Evolutionary conservation across 306 rosid genomes (phyloP), one percentile per base, ranked within the genome.

Genomic region (Trifolium subterraneum): DNA sequence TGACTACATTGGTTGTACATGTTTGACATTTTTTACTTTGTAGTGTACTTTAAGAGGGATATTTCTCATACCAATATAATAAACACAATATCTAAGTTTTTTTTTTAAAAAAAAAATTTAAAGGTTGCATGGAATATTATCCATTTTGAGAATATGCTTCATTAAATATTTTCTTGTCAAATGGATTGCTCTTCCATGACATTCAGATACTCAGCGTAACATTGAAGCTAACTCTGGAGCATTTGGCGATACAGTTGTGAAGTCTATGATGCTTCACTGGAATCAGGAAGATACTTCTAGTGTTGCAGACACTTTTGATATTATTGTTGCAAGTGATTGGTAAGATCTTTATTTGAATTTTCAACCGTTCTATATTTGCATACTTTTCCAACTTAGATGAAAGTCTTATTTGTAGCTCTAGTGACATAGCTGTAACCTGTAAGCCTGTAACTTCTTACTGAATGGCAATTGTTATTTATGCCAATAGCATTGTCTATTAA

Each of bases 301-400:
- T 77, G 35, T 86, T 29, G 80, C 84, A 47, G 78, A 79, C 71
- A 69, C 80, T 70, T 91, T 88, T 76, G 97, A 94, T 79, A 71
- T 88, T 86, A 83, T 92, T 74, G 77, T 92, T 70, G 94, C 94
- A 42, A 92, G 98, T 81, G 94, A 90, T 82, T 87, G 96, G 96
- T 88, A 60, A 64, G 87, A 71, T 47, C 63, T 50, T 50, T 42
- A 62, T 22, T 81, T 45, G 15, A 73, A 42, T 55, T 78, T 48
- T 16, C 54, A 15, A 36, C 10, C 10, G 10, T 36, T 33, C 39
- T 36, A 36, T 80, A 19, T 48, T 68, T 48, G 18, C 33, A 31
- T 23, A 4, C 58, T n/a, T 84, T 41, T 38, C 27, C 52, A 65
- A 2, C 39, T 54, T 33, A 55, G 39, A 18, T 64, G 35, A 82